Evolutionary conservation across 306 rosid species (phyloP).

Genomic region (Chamaecrista fasciculata): DNA sequence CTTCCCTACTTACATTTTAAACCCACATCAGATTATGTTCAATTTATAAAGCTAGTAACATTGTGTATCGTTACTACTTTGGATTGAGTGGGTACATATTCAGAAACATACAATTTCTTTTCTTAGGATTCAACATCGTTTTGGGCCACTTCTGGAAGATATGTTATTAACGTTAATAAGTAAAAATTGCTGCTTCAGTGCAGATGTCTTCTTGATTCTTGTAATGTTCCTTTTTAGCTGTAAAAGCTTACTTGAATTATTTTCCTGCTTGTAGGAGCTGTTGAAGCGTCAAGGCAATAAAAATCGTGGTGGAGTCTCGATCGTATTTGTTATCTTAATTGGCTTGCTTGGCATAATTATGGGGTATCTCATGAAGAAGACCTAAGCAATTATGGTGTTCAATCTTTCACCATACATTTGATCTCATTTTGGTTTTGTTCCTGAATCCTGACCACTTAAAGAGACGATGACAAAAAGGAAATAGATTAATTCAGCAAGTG

Average conservation of each 20-base stretch:
- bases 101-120: neutral
- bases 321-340: constrained; percentile 52
- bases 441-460: constrained; percentile 44
- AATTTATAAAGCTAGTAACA: neutral
- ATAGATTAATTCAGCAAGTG: constrained; percentile 41
- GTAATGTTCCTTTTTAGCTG: constrained; percentile 22
- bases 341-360: constrained; percentile 69
- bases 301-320: constrained; percentile 64
- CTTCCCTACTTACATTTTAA: neutral
- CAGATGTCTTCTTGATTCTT: constrained; percentile 10
- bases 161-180: neutral
- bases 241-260: constrained; percentile 1
- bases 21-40: neutral
- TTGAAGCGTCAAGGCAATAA: constrained; percentile 66
- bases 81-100: neutral
- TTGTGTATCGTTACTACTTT: neutral
- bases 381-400: constrained; percentile 34
- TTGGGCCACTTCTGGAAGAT: neutral
- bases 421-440: constrained; percentile 36
- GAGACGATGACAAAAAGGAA: constrained; percentile 46
- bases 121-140: neutral
- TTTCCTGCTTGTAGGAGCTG: constrained; percentile 61
- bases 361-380: constrained; percentile 73
- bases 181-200: constrained; percentile 3
- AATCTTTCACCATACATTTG: constrained; percentile 28